Percentiles rank a stretch among this genome's conserved stretches.
Conservation (phyloP, 768 basidiomycete genomes). For the Russula virescens region DNA sequence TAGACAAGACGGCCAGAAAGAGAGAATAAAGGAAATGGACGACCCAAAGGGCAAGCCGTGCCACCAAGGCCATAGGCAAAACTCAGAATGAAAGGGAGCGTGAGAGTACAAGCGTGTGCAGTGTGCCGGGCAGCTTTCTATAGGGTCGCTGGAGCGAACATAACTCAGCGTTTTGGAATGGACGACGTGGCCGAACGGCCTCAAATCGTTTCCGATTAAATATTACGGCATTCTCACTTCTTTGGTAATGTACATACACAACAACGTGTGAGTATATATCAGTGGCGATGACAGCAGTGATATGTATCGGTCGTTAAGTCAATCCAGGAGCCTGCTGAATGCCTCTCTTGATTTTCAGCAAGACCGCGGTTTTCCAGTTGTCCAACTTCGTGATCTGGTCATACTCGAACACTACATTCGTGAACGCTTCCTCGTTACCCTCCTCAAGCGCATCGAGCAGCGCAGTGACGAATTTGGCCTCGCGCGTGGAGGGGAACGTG, state of each 20-base stretch:
- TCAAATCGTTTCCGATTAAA: background rate
- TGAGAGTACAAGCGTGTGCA: background rate
- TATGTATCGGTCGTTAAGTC: slow-evolving; percentile 20
- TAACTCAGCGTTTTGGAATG: background rate
- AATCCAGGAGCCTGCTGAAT: slow-evolving; percentile 52
- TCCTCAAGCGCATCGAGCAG: slow-evolving; percentile 73
- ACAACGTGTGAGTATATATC: background rate
- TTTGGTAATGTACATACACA: slow-evolving; percentile 5
- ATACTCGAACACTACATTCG: slow-evolving; percentile 81
- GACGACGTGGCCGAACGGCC: slow-evolving; percentile 8
- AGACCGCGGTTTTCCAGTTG: slow-evolving; percentile 90
- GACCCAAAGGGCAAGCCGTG: slow-evolving; percentile 43
- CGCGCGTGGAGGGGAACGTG: slow-evolving; percentile 82
- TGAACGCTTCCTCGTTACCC: slow-evolving; percentile 69
- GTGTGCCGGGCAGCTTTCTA: background rate
- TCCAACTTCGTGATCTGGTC: slow-evolving; percentile 92
- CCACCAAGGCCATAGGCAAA: slow-evolving; percentile 38
- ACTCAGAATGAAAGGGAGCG: background rate
- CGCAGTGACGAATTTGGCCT: slow-evolving; percentile 79
- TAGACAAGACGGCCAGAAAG: slow-evolving; percentile 37
- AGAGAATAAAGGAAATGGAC: slow-evolving; percentile 55
- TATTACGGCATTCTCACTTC: background rate
- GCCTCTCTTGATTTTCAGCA: slow-evolving; percentile 84
- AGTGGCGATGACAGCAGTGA: background rate
- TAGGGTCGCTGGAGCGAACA: slow-evolving; percentile 1